Base-by-base conservation (phyloP, 441 rosid species). In the Breynia disticha region DNA sequence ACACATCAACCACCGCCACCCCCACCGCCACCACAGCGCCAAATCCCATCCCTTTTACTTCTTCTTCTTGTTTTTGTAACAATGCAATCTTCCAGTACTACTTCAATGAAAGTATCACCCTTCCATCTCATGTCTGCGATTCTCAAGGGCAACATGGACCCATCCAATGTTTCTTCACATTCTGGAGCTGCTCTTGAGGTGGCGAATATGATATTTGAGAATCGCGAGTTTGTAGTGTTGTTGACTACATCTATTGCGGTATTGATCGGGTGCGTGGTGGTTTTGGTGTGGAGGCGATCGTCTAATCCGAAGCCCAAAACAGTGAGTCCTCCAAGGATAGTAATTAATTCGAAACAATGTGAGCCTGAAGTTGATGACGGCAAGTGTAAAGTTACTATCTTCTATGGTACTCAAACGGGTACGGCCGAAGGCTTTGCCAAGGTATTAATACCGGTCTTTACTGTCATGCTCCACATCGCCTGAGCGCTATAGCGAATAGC, bases 371-470 rank as follows among this genome's bases (percentile, higher is more conserved):
- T 58, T 18, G 96, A 83, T 44, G 96, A 86, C 48, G 96, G 93
- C 13, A 67, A 73, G 60, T 79, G 76, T 70, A 85, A 79, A 55
- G 88, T 93, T 45, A 80, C 93, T 7, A 70, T 93, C 66, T 77
- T 93, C 60, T 89, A 77, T 63, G 99, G 97, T 16, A 93, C 99
- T 1, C 99, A 93, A 61, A 93, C 99, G 0, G 99, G 99, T 3
- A 93, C 99, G 1, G 97, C 99, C 5, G 99, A 93, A 82, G 99
- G 99, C 46, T 93, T 93, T 55, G 97, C 99, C 7, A 93, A 93
- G 95, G 97, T 90, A 15, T 1, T 19, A 37, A 19, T 54, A n/a
- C n/a, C n/a, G n/a, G n/a, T n/a, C n/a, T n/a, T n/a, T n/a, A n/a
- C n/a, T n/a, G n/a, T n/a, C n/a, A n/a, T n/a, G n/a, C n/a, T n/a